Evolutionary conservation across 768 basidiomycete species (phyloP).

Genomic region (Trametes maxima): DNA sequence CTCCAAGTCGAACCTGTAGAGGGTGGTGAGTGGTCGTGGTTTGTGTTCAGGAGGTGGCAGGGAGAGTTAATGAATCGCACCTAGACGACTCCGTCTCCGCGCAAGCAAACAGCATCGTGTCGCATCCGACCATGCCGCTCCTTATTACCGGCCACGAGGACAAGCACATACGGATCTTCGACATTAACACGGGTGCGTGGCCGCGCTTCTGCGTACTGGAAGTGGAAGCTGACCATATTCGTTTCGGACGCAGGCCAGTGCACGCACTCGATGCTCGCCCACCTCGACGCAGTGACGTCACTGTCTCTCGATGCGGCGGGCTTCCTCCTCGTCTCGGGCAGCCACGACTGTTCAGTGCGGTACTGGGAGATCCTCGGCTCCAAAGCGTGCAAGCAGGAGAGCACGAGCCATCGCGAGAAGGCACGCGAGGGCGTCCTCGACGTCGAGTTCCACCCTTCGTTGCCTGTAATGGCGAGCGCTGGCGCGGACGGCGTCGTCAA

Average conservation of each 20-base stretch:
- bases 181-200: conserved; percentile 72
- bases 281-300: conserved; percentile 90
- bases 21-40: conserved; percentile 41
- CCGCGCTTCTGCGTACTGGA: not conserved
- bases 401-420: conserved; percentile 87
- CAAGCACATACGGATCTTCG: conserved; percentile 89
- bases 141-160: conserved; percentile 93
- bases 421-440: conserved; percentile 89
- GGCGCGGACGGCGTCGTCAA: conserved; percentile 97
- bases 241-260: conserved; percentile 61
- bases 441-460: conserved; percentile 79
- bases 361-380: conserved; percentile 92
- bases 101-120: conserved; percentile 84
- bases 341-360: conserved; percentile 91
- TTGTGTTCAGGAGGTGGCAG: not conserved
- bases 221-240: not conserved
- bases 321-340: conserved; percentile 85
- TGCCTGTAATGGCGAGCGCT: conserved; percentile 89
- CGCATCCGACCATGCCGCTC: conserved; percentile 88
- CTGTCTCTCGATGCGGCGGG: conserved; percentile 86
- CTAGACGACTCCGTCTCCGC: conserved; percentile 70
- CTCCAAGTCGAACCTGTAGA: conserved; percentile 61
- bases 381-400: conserved; percentile 84
- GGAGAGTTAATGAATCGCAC: not conserved
- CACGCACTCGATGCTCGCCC: conserved; percentile 87